phyloP scores from a whole-genome alignment of 805 yeast genomes.

The Cyberlindnera veronae region DNA sequence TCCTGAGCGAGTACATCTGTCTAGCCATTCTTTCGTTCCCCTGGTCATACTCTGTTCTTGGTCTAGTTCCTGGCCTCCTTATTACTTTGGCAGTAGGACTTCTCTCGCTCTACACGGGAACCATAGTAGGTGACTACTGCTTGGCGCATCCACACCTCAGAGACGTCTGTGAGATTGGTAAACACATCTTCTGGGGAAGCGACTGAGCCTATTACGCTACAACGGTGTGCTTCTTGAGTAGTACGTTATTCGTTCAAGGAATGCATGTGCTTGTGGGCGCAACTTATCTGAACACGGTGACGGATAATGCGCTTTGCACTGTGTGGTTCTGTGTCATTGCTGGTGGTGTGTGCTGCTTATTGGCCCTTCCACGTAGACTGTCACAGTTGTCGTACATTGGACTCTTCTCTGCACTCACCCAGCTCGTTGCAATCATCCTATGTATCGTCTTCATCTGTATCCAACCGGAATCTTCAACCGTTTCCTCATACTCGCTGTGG shows the following conservation, averaged over 20 bases:
- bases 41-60: conserved; percentile 57
- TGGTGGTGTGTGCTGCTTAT: conserved; percentile 43
- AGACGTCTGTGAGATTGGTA: conserved; percentile 55
- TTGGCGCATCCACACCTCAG: conserved; percentile 46
- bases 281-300: conserved; percentile 50
- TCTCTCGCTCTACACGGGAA: conserved; percentile 50
- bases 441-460: conserved; percentile 50
- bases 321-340: conserved; percentile 48
- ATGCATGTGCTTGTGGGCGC: conserved; percentile 57
- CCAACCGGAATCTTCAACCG: conserved; percentile 36
- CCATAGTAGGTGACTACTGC: conserved; percentile 49
- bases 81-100: conserved; percentile 47
- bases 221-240: conserved; percentile 47
- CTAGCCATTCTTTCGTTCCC: conserved; percentile 61
- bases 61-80: conserved; percentile 53
- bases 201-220: conserved; percentile 52
- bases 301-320: conserved; percentile 47
- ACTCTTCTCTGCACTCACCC: conserved; percentile 49
- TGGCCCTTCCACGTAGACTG: conserved; percentile 54
- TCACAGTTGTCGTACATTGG: conserved; percentile 47
- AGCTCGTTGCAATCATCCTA: conserved; percentile 50
- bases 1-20: conserved; percentile 56
- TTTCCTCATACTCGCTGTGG: conserved; percentile 43
- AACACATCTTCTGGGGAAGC: conserved; percentile 47
- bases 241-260: conserved; percentile 54